Evolutionary conservation across 108 stramenopile genomes (phyloP).

Genomic region (Bacterosira constricta): DNA sequence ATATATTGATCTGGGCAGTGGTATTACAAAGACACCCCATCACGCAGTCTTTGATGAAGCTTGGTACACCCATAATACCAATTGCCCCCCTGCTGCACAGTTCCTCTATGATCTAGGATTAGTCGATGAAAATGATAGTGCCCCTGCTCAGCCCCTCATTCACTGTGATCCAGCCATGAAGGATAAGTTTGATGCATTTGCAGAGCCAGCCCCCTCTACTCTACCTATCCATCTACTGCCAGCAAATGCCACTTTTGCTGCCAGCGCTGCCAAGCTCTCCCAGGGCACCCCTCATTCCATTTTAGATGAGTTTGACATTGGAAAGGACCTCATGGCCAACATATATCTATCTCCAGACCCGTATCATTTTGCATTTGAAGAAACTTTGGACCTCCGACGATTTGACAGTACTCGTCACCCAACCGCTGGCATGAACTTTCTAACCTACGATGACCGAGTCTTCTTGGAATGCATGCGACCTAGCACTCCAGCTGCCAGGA

Average conservation of each 20-base stretch:
- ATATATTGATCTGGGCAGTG: not conserved
- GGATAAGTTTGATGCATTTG: not conserved
- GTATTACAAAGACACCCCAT: not conserved
- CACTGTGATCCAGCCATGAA: not conserved
- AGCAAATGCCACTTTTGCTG: not conserved
- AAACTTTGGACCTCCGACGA: conserved; percentile 4
- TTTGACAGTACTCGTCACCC: not conserved
- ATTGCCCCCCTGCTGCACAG: too few relatives aligned
- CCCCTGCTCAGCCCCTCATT: not conserved
- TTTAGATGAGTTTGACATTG: too few relatives aligned
- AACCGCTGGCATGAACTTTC: not conserved
- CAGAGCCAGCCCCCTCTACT: not conserved
- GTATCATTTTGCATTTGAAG: not conserved
- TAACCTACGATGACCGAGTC: not conserved
- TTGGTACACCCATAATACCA: too few relatives aligned
- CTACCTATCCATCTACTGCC: not conserved
- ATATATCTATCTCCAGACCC: not conserved
- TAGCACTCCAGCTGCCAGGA: conserved; percentile 2
- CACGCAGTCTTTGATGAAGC: not conserved
- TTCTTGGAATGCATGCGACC: not conserved
- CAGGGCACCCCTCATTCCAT: not conserved
- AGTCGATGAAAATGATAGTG: not conserved
- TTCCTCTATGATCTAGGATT: not conserved
- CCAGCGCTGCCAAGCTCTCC: not conserved
- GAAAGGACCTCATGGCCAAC: not conserved